These are phyloP conservation scores for Colletotrichum sp. DNA, from an alignment of 2,329 filamentous ascomycete genomes.

Conservation along the genomic window DNA sequence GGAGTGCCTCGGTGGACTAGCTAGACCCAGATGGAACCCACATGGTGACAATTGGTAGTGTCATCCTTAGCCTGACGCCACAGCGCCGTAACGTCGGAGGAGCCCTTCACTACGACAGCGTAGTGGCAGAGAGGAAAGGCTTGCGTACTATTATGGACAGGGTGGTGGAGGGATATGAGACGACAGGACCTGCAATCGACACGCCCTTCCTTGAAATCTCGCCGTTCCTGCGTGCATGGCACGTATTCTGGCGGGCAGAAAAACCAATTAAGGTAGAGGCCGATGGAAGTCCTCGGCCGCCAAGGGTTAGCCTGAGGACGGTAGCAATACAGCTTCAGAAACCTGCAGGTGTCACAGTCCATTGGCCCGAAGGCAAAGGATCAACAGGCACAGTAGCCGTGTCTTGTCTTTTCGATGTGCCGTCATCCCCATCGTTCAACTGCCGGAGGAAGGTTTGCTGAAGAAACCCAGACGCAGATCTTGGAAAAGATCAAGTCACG, in stretches of 20 bases:
- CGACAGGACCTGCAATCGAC: background rate
- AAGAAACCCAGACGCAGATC: background rate
- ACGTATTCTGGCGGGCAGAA: background rate
- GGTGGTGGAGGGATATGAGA: background rate
- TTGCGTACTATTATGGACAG: background rate
- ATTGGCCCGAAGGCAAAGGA: background rate
- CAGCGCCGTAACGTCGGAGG: background rate
- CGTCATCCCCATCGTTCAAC: background rate
- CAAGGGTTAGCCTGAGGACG: background rate
- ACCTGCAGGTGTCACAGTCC: background rate
- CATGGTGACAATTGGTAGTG: background rate
- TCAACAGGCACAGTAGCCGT: background rate
- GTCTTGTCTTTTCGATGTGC: background rate
- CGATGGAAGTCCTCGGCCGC: background rate
- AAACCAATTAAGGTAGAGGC: background rate
- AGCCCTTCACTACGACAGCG: background rate
- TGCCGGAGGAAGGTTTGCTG: background rate
- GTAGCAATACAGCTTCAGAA: background rate
- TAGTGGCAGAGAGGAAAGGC: background rate
- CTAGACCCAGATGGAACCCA: background rate
- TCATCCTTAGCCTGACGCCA: background rate
- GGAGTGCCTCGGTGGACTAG: background rate
- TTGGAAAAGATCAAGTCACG: background rate
- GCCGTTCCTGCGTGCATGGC: background rate
- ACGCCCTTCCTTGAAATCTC: background rate